Conservation (phyloP, 345 rosid genomes). For the Eucalyptus viminalis region DNA sequence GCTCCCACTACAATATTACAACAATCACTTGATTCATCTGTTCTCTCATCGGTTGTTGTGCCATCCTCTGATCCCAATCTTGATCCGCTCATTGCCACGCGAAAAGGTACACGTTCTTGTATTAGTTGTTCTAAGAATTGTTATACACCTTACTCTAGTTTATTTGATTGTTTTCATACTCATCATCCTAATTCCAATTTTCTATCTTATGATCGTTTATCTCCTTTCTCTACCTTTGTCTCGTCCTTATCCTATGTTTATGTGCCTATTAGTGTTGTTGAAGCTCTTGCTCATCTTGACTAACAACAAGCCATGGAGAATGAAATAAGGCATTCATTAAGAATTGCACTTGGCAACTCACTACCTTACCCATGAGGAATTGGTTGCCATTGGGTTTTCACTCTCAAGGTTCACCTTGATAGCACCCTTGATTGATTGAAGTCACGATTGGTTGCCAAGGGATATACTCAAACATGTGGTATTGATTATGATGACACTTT, state of each 20-base stretch:
- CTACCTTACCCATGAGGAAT: neutral
- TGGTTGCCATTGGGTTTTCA: neutral
- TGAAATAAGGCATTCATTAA: neutral
- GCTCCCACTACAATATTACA: neutral
- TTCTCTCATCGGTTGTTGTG: neutral
- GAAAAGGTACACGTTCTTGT: neutral
- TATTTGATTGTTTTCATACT: neutral
- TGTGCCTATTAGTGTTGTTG: neutral
- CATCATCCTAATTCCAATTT: neutral
- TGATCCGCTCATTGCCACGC: neutral
- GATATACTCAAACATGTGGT: neutral
- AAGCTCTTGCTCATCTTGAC: neutral
- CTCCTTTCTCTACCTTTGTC: neutral
- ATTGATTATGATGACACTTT: neutral
- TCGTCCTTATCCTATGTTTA: neutral
- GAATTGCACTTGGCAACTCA: neutral
- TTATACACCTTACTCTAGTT: neutral
- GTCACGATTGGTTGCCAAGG: neutral
- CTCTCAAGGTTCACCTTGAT: neutral
- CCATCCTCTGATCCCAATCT: neutral
- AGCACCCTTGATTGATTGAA: neutral
- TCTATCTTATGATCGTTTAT: neutral
- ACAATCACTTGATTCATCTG: neutral
- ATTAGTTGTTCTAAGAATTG: neutral
- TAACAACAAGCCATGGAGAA: neutral